A percentile compares a stretch with the other conserved stretches of the same genome.
phyloP scores from a whole-genome alignment of 768 basidiomycete genomes.

The button mushroom (Agaricus bisporus) region DNA sequence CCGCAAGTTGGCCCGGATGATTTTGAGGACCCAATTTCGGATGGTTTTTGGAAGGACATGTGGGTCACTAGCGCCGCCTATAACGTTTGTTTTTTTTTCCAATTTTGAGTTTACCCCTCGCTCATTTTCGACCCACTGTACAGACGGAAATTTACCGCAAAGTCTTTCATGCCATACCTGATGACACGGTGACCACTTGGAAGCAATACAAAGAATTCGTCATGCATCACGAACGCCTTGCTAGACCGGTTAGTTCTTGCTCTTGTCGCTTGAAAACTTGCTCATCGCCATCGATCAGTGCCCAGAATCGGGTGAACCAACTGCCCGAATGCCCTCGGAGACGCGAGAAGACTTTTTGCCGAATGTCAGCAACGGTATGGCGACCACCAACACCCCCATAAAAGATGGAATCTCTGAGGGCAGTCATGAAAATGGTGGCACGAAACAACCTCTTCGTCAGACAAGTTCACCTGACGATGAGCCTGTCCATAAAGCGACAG shows the following conservation, averaged over 20 bases:
- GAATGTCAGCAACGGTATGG: slow-evolving; percentile 19
- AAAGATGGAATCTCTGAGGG: slow-evolving; percentile 23
- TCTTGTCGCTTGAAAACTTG: not conserved
- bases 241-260: slow-evolving; percentile 50
- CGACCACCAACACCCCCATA: slow-evolving; percentile 17
- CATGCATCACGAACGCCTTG: slow-evolving; percentile 66
- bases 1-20: slow-evolving; percentile 69
- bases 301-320: slow-evolving; percentile 39
- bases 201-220: slow-evolving; percentile 89
- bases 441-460: slow-evolving; percentile 16
- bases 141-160: slow-evolving; percentile 95
- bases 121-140: slow-evolving; percentile 12
- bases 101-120: slow-evolving; percentile 11
- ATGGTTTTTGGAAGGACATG: slow-evolving; percentile 83
- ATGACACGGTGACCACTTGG: slow-evolving; percentile 92
- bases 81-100: slow-evolving; percentile 54
- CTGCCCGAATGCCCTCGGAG: slow-evolving; percentile 56
- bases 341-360: slow-evolving; percentile 34
- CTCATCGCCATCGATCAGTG: slow-evolving; percentile 25
- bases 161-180: slow-evolving; percentile 91
- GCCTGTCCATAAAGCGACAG: slow-evolving; percentile 29
- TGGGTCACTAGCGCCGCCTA: slow-evolving; percentile 87
- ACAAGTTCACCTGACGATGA: slow-evolving; percentile 11
- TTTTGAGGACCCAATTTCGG: slow-evolving; percentile 86
- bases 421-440: slow-evolving; percentile 24